A percentile compares a stretch with the other conserved stretches of the same genome.
These are phyloP conservation scores for Colletotrichum tropicicola DNA, from an alignment of 2,329 filamentous ascomycete species.

Conservation along the genomic window DNA sequence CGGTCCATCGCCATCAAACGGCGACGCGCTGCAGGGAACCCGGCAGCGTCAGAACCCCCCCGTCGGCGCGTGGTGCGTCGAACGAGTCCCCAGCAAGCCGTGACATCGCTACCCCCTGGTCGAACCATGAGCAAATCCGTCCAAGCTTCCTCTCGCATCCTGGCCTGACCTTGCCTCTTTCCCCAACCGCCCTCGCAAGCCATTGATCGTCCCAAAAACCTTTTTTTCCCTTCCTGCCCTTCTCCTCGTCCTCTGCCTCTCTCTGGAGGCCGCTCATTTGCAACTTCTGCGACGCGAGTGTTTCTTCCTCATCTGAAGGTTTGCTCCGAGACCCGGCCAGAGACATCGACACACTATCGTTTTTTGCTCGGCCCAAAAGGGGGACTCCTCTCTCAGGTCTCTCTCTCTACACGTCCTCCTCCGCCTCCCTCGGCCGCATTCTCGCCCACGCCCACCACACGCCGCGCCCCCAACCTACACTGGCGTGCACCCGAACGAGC, in stretches of 20 bases:
- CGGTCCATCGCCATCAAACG: too few relatives aligned
- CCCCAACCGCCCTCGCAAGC: neutral
- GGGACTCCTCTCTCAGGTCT: too few relatives aligned
- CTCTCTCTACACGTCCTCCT: too few relatives aligned
- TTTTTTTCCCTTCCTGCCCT: constrained; percentile 16
- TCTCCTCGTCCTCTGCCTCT: neutral
- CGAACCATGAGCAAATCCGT: constrained; percentile 28
- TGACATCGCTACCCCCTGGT: constrained; percentile 25
- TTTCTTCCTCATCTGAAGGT: constrained; percentile 24
- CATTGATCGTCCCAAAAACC: constrained; percentile 1
- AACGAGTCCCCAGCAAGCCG: constrained; percentile 24
- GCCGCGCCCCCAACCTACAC: neutral
- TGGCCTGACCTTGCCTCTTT: constrained; percentile 15
- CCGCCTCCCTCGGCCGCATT: too few relatives aligned
- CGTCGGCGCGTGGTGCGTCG: constrained; percentile 20
- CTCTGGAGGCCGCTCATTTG: neutral
- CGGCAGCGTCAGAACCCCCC: constrained; percentile 24
- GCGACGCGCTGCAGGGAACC: too few relatives aligned
- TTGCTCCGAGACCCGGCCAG: constrained; percentile 12
- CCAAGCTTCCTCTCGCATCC: constrained; percentile 13
- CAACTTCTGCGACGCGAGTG: neutral
- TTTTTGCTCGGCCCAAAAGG: constrained; percentile 12
- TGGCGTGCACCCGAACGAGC: neutral
- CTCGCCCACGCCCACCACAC: neutral
- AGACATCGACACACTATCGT: constrained; percentile 13